Conservation (phyloP, 164 flowering plant genomes). For the Chimonanthus praecox region DNA sequence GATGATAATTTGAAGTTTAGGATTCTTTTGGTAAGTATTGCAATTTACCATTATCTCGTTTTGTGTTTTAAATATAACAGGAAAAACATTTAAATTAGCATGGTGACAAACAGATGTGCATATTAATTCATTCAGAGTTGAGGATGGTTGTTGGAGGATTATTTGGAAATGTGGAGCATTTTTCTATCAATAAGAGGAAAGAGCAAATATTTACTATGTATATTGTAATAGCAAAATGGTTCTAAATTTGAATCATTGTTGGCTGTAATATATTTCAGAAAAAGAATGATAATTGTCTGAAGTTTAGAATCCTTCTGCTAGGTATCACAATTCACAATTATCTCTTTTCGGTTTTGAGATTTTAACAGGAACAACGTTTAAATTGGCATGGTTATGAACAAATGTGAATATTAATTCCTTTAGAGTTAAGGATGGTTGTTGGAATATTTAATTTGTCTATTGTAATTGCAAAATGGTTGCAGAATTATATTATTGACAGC, state of each 20-base stretch:
- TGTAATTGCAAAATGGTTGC: background rate
- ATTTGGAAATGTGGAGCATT: background rate
- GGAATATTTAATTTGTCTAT: background rate
- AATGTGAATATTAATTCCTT: background rate
- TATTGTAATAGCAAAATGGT: background rate
- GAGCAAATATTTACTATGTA: background rate
- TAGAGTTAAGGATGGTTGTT: background rate
- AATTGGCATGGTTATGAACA: background rate
- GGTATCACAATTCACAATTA: slow-evolving; percentile 19
- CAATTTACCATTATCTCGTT: background rate
- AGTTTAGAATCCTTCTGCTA: slow-evolving; percentile 74
- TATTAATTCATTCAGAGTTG: background rate
- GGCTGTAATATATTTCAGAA: too few species aligned
- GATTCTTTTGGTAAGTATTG: slow-evolving; percentile 79
- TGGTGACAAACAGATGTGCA: background rate
- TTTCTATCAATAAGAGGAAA: background rate
- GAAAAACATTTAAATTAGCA: background rate
- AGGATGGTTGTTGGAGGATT: background rate
- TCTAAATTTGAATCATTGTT: too few species aligned
- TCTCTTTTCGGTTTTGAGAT: background rate
- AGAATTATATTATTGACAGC: too few species aligned
- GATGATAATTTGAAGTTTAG: slow-evolving; percentile 69
- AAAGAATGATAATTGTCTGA: too few species aligned
- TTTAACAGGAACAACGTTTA: background rate
- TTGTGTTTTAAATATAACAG: background rate